Evolutionary conservation across 164 flowering plant species (phyloP), one percentile per base, ranked within the genome.

Genomic region (Malania oleifera): DNA sequence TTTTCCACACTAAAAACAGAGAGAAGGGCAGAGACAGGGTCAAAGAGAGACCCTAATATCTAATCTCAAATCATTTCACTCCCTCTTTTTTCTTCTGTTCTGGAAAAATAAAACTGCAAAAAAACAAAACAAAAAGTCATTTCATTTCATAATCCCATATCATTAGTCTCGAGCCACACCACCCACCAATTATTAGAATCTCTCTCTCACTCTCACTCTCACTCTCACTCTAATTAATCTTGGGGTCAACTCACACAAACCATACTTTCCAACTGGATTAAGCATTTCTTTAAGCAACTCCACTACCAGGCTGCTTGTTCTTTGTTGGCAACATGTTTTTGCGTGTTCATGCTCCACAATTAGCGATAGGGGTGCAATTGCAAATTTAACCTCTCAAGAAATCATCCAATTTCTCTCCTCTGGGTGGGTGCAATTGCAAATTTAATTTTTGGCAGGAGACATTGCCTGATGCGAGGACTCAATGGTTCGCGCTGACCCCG

Each of bases 141-240:
- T n/a, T n/a, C n/a, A n/a, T n/a, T n/a, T n/a, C n/a, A n/a, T 49
- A 55, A 47, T 54, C 52, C 50, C 59, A 56, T 8, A 17, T 35
- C 23, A 59, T 55, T 53, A 63, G 47, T 67, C 80, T 78, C 82
- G 76, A 75, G 82, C 82, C 82, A 71, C 79, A 59, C 75, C 62
- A 61, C 59, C 63, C 47, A 52, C 59, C 55, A 28, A 43, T n/a
- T n/a, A n/a, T n/a, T n/a, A n/a, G n/a, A 9, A 7, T 19, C 37
- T 34, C 59, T 31, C 14, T 35, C 52, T n/a, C n/a, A n/a, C n/a
- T n/a, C n/a, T n/a, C n/a, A n/a, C n/a, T n/a, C n/a, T n/a, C n/a
- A n/a, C n/a, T n/a, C n/a, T n/a, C n/a, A n/a, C n/a, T n/a, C n/a
- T n/a, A n/a, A n/a, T n/a, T 58, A 25, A 44, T 52, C 31, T 38